Conservation (phyloP, 768 basidiomycete species). For the Boletus subcaerulescens region DNA sequence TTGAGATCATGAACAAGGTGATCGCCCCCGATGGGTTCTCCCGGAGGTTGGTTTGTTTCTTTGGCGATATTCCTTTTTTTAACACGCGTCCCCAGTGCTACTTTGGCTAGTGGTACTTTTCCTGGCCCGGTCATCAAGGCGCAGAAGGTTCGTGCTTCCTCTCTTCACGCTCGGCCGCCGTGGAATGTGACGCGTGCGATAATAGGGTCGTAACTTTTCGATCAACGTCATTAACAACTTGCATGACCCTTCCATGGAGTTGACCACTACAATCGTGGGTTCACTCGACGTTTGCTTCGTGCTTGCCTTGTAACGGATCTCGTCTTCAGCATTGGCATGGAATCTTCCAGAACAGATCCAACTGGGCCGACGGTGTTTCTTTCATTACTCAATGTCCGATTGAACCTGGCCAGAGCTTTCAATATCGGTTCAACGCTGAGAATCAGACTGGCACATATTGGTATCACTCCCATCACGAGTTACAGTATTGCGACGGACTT, state of each 20-base stretch:
- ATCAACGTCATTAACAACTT: constrained; percentile 38
- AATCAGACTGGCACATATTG: constrained; percentile 47
- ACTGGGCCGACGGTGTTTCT: constrained; percentile 39
- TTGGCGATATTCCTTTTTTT: background rate
- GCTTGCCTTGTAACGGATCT: background rate
- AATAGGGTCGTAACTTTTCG: constrained; percentile 33
- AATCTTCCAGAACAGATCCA: constrained; percentile 31
- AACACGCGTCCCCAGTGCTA: constrained; percentile 29
- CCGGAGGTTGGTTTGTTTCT: constrained; percentile 30
- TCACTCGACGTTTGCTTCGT: background rate
- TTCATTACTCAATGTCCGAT: constrained; percentile 49
- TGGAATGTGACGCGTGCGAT: constrained; percentile 1
- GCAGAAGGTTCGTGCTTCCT: constrained; percentile 34
- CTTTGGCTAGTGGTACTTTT: constrained; percentile 44
- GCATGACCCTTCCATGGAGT: constrained; percentile 32
- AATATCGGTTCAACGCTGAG: constrained; percentile 39
- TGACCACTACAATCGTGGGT: constrained; percentile 36
- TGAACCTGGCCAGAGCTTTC: constrained; percentile 35
- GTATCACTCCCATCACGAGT: constrained; percentile 43
- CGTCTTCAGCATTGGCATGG: constrained; percentile 36
- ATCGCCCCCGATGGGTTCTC: constrained; percentile 52
- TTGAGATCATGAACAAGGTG: constrained; percentile 40
- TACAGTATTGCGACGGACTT: constrained; percentile 43
- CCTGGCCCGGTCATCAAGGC: constrained; percentile 48
- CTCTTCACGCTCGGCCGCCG: background rate